phyloP scores from a whole-genome alignment of 768 basidiomycete genomes.

The Lanmaoa pseudosensibilis region DNA sequence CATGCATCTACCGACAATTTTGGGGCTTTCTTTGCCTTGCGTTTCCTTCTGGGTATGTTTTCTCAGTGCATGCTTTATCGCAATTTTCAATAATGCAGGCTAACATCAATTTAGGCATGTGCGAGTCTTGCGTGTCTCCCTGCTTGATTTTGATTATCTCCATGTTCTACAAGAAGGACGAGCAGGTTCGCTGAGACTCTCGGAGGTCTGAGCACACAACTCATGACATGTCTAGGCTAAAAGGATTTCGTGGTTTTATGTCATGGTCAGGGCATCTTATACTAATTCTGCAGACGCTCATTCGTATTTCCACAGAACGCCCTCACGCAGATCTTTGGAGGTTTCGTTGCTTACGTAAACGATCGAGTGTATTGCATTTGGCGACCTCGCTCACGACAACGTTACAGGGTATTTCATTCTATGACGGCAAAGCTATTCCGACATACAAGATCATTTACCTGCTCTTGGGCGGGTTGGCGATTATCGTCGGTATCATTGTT shows the following conservation, averaged over 20 bases:
- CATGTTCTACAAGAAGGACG: conserved; percentile 70
- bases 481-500: conserved; percentile 55
- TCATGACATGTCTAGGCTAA: conserved; percentile 39
- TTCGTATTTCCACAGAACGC: conserved; percentile 46
- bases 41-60: conserved; percentile 55
- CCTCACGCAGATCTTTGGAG: conserved; percentile 59
- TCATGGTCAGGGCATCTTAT: conserved; percentile 45
- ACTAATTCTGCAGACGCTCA: neutral
- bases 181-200: conserved; percentile 41
- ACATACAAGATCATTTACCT: conserved; percentile 65
- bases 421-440: conserved; percentile 45
- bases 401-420: conserved; percentile 55
- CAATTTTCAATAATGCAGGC: neutral
- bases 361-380: conserved; percentile 9
- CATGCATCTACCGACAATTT: conserved; percentile 59
- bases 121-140: conserved; percentile 64
- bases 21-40: conserved; percentile 59
- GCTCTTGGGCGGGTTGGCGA: conserved; percentile 59
- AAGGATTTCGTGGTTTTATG: conserved; percentile 65
- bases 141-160: conserved; percentile 61
- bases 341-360: conserved; percentile 58
- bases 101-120: conserved; percentile 48
- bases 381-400: neutral
- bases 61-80: neutral
- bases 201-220: neutral